Conservation (phyloP, 225 moss, liverwort and hornwort genomes). For the Sphagnum contortum region DNA sequence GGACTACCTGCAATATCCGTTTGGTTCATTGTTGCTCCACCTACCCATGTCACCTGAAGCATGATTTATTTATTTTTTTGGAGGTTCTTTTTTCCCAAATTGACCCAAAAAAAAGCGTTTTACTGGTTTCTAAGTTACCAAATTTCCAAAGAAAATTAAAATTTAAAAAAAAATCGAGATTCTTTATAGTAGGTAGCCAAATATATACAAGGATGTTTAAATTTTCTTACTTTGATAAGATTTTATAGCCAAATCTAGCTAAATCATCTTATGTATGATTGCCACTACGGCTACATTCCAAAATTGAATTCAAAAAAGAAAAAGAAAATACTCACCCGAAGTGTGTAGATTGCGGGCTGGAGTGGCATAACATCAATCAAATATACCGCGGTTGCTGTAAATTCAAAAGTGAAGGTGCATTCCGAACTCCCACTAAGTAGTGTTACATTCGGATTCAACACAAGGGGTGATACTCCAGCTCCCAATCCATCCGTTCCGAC, state of each 20-base stretch:
- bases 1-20: conserved; percentile 25
- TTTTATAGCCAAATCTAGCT: no score
- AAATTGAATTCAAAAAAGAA: no score
- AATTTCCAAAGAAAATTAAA: no score
- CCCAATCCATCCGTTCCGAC: conserved; percentile 15
- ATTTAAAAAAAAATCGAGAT: no score
- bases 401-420: conserved; percentile 23
- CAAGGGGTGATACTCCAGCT: conserved; percentile 20
- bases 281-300: no score
- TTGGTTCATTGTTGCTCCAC: neutral
- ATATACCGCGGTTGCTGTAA: conserved; percentile 14
- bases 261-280: no score
- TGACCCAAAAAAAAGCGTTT: neutral
- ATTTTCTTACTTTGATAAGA: no score
- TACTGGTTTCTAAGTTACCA: no score
- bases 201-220: no score
- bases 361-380: conserved; percentile 5
- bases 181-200: no score
- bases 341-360: neutral
- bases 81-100: no score
- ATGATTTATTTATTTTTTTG: neutral
- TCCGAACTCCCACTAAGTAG: conserved; percentile 9
- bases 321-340: no score
- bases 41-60: conserved; percentile 13
- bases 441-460: conserved; percentile 10